phyloP scores from a whole-genome alignment of 1,139 yeast species.

The Yamadazyma sp. region DNA sequence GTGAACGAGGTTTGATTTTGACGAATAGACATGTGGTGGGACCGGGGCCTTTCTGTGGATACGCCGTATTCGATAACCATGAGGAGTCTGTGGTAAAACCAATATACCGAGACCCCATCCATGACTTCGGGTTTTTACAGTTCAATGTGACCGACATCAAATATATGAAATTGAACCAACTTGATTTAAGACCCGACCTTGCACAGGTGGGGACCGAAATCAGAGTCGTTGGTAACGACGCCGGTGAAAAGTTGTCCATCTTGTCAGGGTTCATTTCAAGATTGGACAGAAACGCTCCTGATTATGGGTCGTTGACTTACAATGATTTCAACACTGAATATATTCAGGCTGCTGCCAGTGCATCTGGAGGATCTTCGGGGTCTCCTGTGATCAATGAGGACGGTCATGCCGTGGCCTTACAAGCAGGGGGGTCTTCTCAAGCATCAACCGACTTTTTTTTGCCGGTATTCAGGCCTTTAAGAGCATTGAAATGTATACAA shows the following conservation, averaged over 20 bases:
- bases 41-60: conserved; percentile 90
- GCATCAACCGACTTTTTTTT: conserved; percentile 92
- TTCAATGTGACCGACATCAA: conserved; percentile 73
- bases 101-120: conserved; percentile 80
- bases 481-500: conserved; percentile 80
- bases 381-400: conserved; percentile 90
- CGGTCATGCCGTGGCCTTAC: conserved; percentile 87
- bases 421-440: conserved; percentile 91
- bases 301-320: conserved; percentile 85
- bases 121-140: conserved; percentile 78
- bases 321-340: conserved; percentile 95
- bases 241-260: conserved; percentile 90
- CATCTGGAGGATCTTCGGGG: conserved; percentile 95
- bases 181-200: conserved; percentile 73
- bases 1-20: conserved; percentile 74
- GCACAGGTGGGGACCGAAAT: conserved; percentile 91
- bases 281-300: conserved; percentile 92
- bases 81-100: conserved; percentile 90
- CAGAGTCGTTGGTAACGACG: conserved; percentile 94
- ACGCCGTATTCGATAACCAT: conserved; percentile 90
- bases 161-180: conserved; percentile 68
- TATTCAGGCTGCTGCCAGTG: conserved; percentile 95
- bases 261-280: conserved; percentile 88
- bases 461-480: conserved; percentile 78
- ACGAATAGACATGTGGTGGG: conserved; percentile 96